Evolutionary conservation across 306 rosid species (phyloP).

Genomic region (Lagenaria siceraria): DNA sequence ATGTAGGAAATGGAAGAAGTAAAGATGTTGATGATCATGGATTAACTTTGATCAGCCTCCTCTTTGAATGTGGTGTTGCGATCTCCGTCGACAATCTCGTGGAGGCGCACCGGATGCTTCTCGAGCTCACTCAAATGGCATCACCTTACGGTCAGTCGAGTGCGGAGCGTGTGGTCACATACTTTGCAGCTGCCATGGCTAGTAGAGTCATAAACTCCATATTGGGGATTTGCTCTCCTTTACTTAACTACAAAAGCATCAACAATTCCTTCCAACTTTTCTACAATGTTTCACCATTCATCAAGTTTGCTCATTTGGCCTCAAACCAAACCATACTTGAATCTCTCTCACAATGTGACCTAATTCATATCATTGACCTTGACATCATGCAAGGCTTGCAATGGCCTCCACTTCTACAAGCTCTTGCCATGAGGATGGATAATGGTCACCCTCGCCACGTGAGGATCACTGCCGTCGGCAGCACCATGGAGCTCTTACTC

Average conservation of each 20-base stretch:
- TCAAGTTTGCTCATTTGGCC: constrained; percentile 78
- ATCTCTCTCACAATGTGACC: constrained; percentile 35
- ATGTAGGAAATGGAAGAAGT: constrained; percentile 21
- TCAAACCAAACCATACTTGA: constrained; percentile 85
- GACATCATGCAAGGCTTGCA: constrained; percentile 90
- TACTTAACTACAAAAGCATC: constrained; percentile 37
- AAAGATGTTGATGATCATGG: constrained; percentile 22
- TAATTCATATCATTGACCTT: constrained; percentile 61
- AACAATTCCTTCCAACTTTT: constrained; percentile 56
- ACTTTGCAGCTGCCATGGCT: constrained; percentile 66
- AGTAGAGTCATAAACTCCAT: constrained; percentile 62
- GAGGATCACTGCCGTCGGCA: constrained; percentile 54
- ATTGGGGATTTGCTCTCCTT: constrained; percentile 49
- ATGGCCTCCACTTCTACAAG: constrained; percentile 86
- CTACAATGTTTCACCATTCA: constrained; percentile 65
- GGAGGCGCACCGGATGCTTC: constrained; percentile 60
- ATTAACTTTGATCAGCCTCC: constrained; percentile 43
- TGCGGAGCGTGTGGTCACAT: constrained; percentile 67
- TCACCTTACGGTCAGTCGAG: constrained; percentile 70
- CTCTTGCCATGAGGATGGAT: constrained; percentile 50
- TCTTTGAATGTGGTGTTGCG: constrained; percentile 71
- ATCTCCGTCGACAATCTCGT: constrained; percentile 62
- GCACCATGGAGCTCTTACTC: constrained; percentile 44
- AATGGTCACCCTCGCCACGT: constrained; percentile 37
- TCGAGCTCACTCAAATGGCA: constrained; percentile 52